Conservation (phyloP, 257 asterid genomes). For the Penstemon newberryi region DNA sequence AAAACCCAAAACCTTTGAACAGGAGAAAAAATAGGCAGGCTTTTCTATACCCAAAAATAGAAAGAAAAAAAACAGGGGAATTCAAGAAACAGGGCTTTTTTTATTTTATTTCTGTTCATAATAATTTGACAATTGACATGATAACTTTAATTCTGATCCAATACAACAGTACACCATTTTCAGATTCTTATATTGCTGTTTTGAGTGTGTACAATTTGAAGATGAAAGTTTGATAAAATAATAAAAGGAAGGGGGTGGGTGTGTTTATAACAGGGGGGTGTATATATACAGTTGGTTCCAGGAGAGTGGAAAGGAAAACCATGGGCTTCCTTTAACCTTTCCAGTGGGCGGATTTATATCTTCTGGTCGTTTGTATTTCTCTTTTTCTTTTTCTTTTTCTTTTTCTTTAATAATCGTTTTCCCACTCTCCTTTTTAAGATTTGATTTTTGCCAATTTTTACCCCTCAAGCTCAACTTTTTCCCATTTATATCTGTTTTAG, state of each 20-base stretch:
- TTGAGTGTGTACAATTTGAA: conserved; percentile 1
- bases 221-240: conserved; percentile 6
- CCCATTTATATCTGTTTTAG: neutral
- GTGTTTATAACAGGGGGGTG: conserved; percentile 14
- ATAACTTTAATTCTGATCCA: neutral
- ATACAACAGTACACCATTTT: neutral
- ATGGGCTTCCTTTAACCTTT: conserved; percentile 50
- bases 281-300: conserved; percentile 29
- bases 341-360: conserved; percentile 63
- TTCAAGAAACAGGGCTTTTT: conserved; percentile 10
- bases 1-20: neutral
- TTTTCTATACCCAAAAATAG: neutral
- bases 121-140: neutral
- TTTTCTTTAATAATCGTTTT: neutral
- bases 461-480: conserved; percentile 1
- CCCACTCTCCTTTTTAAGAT: neutral
- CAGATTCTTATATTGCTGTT: neutral
- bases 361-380: neutral
- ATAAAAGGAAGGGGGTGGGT: conserved; percentile 11
- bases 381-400: neutral
- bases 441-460: conserved; percentile 27
- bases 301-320: conserved; percentile 49
- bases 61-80: conserved; percentile 5
- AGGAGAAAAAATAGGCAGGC: neutral
- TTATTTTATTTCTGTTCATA: neutral